Base-by-base conservation (phyloP, 2,329 filamentous ascomycete genomes). In the Colletotrichum spinosum region DNA sequence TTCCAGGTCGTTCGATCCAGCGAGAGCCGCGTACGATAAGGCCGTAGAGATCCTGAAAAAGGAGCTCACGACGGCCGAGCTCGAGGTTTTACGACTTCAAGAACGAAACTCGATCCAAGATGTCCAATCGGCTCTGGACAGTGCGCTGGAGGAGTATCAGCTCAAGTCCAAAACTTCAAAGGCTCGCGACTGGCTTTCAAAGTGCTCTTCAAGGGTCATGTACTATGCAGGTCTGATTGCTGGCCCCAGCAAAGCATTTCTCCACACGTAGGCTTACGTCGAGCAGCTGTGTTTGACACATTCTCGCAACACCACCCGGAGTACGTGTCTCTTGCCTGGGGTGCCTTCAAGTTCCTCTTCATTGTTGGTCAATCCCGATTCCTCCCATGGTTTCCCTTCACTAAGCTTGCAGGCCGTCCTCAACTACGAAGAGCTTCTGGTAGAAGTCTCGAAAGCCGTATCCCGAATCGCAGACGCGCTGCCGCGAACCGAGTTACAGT, bases 221-320 rank as follows among this genome's bases (percentile, higher is more conserved):
- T 59, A 52, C 25, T 59, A 59, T 25, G 55, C 46, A 59, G 49
- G 55, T 59, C 10, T 8, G 13, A 10, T 2, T 25, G 25, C 25
- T 25, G 25, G 25, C 25, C 13, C 2, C 38, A 42, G 8, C 17
- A 39, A 10, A 17, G 17, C 8, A 8, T 8, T 10, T 48, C 17
- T 48, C 11, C 45, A 48, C 6, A 9, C 25, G 6, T 25, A 11
- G 17, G n/a, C 17, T 10, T 33, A 25, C 10, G 9, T 41, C 6
- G 6, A 13, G 12, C 13, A 56, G 52, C 58, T 2, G 33, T 61
- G 7, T 55, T 61, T 44, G 58, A 61, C 13, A 44, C 46, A 1
- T 55, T 60, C 15, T 37, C 51, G 4, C 58, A 60, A 48, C 50
- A 55, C 10, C 42, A 60, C 6, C 58, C 50, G 1, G 58, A 60